phyloP scores from a whole-genome alignment of 2,329 filamentous ascomycete genomes.

The Grosmannia huntii region DNA sequence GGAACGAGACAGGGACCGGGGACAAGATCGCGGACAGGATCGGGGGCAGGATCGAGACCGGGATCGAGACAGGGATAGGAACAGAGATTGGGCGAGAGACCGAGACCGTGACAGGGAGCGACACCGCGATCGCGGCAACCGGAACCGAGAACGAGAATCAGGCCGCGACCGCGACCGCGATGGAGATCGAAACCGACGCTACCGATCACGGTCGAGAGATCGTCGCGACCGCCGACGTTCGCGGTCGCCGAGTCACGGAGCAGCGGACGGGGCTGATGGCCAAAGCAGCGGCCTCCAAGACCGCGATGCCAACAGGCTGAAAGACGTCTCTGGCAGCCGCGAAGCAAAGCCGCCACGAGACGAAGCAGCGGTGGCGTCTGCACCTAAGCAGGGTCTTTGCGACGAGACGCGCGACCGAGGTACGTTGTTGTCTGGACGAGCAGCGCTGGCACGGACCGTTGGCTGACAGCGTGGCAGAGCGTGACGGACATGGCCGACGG shows the following conservation, averaged over 20 bases:
- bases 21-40: neutral
- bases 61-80: neutral
- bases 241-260: neutral
- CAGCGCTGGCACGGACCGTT: no score
- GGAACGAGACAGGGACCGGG: neutral
- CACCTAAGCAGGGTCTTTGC: neutral
- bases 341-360: neutral
- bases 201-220: constrained; percentile 9
- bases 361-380: neutral
- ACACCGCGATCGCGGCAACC: neutral
- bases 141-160: neutral
- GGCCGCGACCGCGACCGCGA: constrained; percentile 1
- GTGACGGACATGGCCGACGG: neutral
- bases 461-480: neutral
- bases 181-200: constrained; percentile 6
- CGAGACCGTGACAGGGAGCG: constrained; percentile 3
- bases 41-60: neutral
- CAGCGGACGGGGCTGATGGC: neutral
- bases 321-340: neutral
- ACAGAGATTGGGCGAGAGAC: constrained; percentile 3
- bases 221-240: constrained; percentile 4
- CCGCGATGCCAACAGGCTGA: neutral
- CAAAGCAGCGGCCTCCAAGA: neutral
- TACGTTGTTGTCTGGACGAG: no score
- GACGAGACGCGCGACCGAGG: neutral